Base-by-base conservation (phyloP, 805 yeast species). In the Jamesozyma spencerorum region DNA sequence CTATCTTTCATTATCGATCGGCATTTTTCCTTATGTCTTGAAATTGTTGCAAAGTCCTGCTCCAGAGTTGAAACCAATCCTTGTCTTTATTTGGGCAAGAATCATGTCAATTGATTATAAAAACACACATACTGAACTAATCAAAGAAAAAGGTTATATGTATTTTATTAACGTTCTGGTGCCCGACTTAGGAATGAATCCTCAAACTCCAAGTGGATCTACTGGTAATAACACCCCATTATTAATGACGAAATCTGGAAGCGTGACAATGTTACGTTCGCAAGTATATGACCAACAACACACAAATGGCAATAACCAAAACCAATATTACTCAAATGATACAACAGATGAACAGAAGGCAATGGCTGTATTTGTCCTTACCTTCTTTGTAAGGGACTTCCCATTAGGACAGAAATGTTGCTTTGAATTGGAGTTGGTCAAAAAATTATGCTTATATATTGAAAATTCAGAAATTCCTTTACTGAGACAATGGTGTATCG, bases 41-140 rank as follows among this genome's bases (percentile, higher is more conserved):
- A 86, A 88, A 52, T 70, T 92, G 18, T 65, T 92, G 27, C 97
- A 90, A 57, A 81, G 94, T 44, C 97, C 97, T 0, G 96, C 97
- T 0, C 94, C 85, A 20, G 97, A 92, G 54, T 68, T 92, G 44
- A 87, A 87, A 53, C 97, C 97, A 0, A 95, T 90, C 3, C 64
- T 92, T 42, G 92, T 92, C 1, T 92, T 90, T 54, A 92, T 92
- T 40, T 92, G 98, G 98, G 95, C 97, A 0, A 71, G 97, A 49
- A 86, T 92, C 18, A 86, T 92, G 92, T 88, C 97, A 2, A 94
- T 92, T 18, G 97, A 90, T 61, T 81, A 83, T 58, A 74, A 77
- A 48, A 81, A 83, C 53, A 85, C 95, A 3, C 98, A 92, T 59
- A 87, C 81, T 47, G 98, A 92, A 55, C 71, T 92, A 24, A 75